These are phyloP conservation scores for Ustilago cynodontis DNA, from an alignment of 1,284 basidiomycete species.

Conservation along the genomic window DNA sequence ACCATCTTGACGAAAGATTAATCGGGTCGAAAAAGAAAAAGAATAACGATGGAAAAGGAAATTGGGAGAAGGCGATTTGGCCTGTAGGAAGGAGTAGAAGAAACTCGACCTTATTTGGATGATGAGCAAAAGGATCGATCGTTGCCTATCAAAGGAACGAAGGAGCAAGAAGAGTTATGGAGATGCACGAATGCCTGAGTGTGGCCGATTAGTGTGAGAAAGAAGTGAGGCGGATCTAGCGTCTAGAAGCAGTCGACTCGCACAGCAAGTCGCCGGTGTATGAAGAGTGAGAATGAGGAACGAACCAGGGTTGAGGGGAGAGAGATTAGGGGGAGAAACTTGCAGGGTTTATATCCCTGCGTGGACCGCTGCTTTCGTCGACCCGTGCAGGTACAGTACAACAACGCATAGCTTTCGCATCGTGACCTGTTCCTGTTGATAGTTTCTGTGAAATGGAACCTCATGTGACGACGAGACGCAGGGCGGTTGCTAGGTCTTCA, in stretches of 20 bases:
- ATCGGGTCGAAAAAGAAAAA: background rate
- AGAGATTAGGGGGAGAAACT: background rate
- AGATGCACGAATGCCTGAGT: background rate
- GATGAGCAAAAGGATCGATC: background rate
- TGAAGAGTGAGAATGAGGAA: background rate
- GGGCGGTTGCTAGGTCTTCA: too few relatives aligned
- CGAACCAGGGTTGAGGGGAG: background rate
- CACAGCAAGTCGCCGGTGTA: conserved; percentile 19
- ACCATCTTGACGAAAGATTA: conserved; percentile 24
- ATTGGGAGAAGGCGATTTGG: background rate
- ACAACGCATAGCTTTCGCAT: too few relatives aligned
- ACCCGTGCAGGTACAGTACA: too few relatives aligned
- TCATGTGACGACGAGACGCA: too few relatives aligned
- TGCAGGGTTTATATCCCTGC: background rate
- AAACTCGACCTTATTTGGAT: background rate
- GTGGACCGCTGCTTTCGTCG: too few relatives aligned
- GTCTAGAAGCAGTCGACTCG: conserved; percentile 9
- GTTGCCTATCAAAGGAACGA: conserved; percentile 40
- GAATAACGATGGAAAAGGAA: too few relatives aligned
- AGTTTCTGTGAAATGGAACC: too few relatives aligned
- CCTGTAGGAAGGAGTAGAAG: background rate
- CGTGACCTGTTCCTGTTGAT: too few relatives aligned
- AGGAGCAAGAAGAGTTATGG: background rate
- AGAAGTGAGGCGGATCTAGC: conserved; percentile 16
- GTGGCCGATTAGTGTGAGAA: background rate